Conservation (phyloP, 2,329 filamentous ascomycete genomes). For the Paecilomyces formosus region DNA sequence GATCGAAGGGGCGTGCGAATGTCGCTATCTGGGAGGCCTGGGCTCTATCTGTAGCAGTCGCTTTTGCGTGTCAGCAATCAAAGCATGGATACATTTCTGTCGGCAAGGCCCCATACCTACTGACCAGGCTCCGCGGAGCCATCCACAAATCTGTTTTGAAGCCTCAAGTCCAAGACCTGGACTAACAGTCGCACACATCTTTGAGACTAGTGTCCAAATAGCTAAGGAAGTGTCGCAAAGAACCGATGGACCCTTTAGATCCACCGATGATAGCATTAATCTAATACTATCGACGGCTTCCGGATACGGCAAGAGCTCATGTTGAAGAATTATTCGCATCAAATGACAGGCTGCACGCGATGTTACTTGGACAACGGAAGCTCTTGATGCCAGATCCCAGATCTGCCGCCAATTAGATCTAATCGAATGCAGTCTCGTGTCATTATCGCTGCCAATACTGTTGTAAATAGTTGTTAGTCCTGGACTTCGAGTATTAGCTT, state of each 20-base stretch:
- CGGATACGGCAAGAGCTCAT: slow-evolving; percentile 59
- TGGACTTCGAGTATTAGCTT: neutral
- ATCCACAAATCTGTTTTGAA: slow-evolving; percentile 66
- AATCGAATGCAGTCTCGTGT: slow-evolving; percentile 34
- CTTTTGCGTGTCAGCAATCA: slow-evolving; percentile 28
- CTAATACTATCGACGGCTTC: slow-evolving; percentile 62
- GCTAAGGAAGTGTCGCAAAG: slow-evolving; percentile 72
- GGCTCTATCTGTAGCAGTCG: slow-evolving; percentile 50
- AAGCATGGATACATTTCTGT: neutral
- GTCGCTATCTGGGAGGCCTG: slow-evolving; percentile 59
- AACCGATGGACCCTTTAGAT: slow-evolving; percentile 70
- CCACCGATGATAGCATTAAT: slow-evolving; percentile 65
- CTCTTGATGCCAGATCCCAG: slow-evolving; percentile 68
- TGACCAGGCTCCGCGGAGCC: slow-evolving; percentile 76
- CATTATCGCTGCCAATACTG: slow-evolving; percentile 25
- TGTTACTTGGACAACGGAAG: slow-evolving; percentile 60
- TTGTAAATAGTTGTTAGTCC: slow-evolving; percentile 1
- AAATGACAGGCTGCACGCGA: slow-evolving; percentile 73
- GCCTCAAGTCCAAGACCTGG: slow-evolving; percentile 61
- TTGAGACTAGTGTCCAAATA: slow-evolving; percentile 64
- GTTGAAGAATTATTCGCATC: slow-evolving; percentile 60
- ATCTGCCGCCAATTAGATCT: slow-evolving; percentile 58
- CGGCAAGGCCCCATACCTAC: slow-evolving; percentile 50
- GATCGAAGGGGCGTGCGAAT: slow-evolving; percentile 57
- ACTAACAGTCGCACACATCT: slow-evolving; percentile 58